These are phyloP conservation scores for Nakazawaea siamensis DNA, from an alignment of 805 yeast genomes.

Conservation along the genomic window DNA sequence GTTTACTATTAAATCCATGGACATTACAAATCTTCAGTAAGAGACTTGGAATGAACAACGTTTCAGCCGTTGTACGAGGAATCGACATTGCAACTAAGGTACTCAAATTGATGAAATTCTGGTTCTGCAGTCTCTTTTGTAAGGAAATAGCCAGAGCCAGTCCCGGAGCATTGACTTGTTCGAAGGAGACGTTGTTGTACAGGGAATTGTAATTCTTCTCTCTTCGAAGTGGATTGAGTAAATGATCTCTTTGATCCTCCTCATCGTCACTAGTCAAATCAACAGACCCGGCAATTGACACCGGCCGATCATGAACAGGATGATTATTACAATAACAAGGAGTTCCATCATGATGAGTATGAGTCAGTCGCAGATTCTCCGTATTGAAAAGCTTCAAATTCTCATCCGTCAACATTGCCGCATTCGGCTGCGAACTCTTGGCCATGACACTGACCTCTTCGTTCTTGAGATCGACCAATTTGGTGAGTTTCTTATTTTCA, in stretches of 20 bases:
- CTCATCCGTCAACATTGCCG: conserved; percentile 16
- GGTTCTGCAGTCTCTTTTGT: conserved; percentile 34
- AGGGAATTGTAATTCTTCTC: conserved; percentile 6
- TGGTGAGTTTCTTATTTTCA: conserved; percentile 64
- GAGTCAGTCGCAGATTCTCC: conserved; percentile 8
- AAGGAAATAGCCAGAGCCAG: conserved; percentile 60
- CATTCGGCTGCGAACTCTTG: not conserved
- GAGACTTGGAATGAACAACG: conserved; percentile 64
- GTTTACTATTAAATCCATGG: conserved; percentile 64
- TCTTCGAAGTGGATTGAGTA: conserved; percentile 1
- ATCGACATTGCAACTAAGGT: conserved; percentile 61
- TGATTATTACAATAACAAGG: conserved; percentile 47
- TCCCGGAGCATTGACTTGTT: conserved; percentile 68
- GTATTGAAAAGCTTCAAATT: conserved; percentile 21
- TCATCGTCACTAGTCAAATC: conserved; percentile 34
- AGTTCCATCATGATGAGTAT: conserved; percentile 36
- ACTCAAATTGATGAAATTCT: conserved; percentile 38
- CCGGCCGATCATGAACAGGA: conserved; percentile 54
- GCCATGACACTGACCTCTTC: conserved; percentile 39
- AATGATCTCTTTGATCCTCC: conserved; percentile 26
- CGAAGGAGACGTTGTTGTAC: conserved; percentile 36
- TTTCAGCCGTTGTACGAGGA: conserved; percentile 75
- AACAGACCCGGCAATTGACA: conserved; percentile 55
- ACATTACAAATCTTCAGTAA: conserved; percentile 61
- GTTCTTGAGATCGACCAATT: conserved; percentile 55